Conservation (phyloP, 495 filamentous ascomycete species). For the Hypoxylon cercidicola region DNA sequence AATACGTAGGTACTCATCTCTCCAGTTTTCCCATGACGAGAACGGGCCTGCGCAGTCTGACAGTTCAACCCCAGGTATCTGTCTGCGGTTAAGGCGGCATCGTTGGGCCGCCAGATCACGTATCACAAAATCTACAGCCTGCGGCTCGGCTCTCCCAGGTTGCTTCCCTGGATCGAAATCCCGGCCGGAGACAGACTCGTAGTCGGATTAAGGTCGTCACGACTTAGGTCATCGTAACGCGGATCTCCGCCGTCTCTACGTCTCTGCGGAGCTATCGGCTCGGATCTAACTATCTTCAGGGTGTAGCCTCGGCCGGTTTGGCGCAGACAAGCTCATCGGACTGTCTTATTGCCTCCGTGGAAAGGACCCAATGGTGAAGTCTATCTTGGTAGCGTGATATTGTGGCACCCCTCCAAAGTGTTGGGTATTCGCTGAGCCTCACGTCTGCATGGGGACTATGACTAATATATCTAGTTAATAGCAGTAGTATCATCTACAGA, state of each 20-base stretch:
- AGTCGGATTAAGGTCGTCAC: slow-evolving; percentile 24
- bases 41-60: neutral
- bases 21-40: neutral
- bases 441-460: neutral
- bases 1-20: neutral
- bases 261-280: slow-evolving; percentile 31
- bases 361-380: neutral
- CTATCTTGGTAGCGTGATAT: neutral
- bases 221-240: slow-evolving; percentile 21
- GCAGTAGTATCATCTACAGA: neutral
- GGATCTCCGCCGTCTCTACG: slow-evolving; percentile 22
- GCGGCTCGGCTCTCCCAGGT: neutral
- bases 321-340: neutral
- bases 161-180: neutral
- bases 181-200: neutral
- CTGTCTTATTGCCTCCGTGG: neutral
- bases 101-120: neutral
- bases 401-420: slow-evolving; percentile 7
- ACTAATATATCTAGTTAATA: neutral
- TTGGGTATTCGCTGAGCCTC: neutral
- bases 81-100: neutral
- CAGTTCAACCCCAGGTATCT: neutral
- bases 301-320: slow-evolving; percentile 2
- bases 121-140: neutral
- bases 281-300: slow-evolving; percentile 8